Evolutionary conservation across 2,329 filamentous ascomycete species (phyloP), one percentile per base, ranked within the genome.

Genomic region (Calonectria fujianensis): DNA sequence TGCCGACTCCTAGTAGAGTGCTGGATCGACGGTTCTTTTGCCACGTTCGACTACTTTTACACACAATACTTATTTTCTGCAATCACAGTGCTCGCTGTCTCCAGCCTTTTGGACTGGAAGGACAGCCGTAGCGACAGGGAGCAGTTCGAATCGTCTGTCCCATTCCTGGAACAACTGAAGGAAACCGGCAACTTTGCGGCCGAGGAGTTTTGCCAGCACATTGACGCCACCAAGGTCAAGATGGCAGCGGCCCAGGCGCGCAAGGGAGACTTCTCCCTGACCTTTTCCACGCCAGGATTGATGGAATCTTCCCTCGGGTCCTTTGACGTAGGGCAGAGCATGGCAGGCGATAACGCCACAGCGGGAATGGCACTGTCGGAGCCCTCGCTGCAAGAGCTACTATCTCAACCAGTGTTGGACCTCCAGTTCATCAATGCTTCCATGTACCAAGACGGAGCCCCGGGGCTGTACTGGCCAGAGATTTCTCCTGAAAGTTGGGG

Each of bases 61-160:
- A 85, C 85, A 0, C 86, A 88, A 61, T 88, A 88, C 51, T 84
- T 89, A 32, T 89, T 89, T 78, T 86, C 87, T 0, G 84, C 87
- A 0, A 83, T 86, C 2, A 87, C 85, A 0, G 83, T 88, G 6
- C 83, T 89, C 2, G 86, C 86, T 0, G 82, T 88, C 1, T 88
- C 88, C 2, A 86, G 84, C 48, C 78, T 88, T 0, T 79, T 87
- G 0, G 78, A 78, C 4, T 77, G 82, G 0, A 80, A 82, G 6
- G 77, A 83, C 10, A 81, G 79, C 3, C 80, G 80, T 4, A 82
- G 80, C n/a, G 86, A 88, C 41, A 79, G 79, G 2, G 86, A 88
- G 14, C 82, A 83, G 14, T 86, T 87, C 32, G 83, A 87, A 29
- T 82, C 83, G 1, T 85, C 85, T 0, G 80, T 81, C 0, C 84